Base-by-base conservation (phyloP, 371 early-diverging fungal genomes). In the Cokeromyces recurvatus region DNA sequence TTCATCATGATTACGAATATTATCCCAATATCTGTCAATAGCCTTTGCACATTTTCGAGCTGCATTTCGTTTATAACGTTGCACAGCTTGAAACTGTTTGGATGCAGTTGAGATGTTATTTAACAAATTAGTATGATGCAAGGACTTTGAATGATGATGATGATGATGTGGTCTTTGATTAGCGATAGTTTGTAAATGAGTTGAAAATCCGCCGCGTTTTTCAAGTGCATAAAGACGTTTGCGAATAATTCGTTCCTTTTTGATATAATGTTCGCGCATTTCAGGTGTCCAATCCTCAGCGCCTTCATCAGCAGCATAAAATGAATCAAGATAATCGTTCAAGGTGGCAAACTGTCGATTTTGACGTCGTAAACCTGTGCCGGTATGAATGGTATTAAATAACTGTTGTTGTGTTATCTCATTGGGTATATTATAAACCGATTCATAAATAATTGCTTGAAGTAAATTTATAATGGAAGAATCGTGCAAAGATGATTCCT, bases 11-110 rank as follows among this genome's bases (percentile, higher is more conserved):
- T 77, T 74, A 4, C 77, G 54, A 1, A 77, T 58, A 4, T 56
- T 58, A 17, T 78, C 79, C 68, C 78, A 82, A 41, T 81, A 77
- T 6, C 70, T 54, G 5, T 74, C 71, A n/a, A 85, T 55, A 23
- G 80, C 77, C 40, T 75, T 81, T 38, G 79, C 79, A 43, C 79
- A 75, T 46, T 70, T 75, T 40, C 71, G 67, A 0, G 82, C 79
- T 15, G 66, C 64, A 8, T 60, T 66, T n/a, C 64, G 55, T 42
- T 71, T 76, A 29, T 73, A 61, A 39, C 71, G 73, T 21, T 61
- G 49, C 44, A 65, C 68, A 14, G 62, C 55, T 6, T 63, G 64
- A 32, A 79, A 68, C 3, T 68, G 38, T 43, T 75, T 66, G 8
- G 82, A 55, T 6, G 68, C 52, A 0, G 64, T 51, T 23, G 64